Conservation (phyloP, 2,329 filamentous ascomycete genomes). For the Fusarium succisae region DNA sequence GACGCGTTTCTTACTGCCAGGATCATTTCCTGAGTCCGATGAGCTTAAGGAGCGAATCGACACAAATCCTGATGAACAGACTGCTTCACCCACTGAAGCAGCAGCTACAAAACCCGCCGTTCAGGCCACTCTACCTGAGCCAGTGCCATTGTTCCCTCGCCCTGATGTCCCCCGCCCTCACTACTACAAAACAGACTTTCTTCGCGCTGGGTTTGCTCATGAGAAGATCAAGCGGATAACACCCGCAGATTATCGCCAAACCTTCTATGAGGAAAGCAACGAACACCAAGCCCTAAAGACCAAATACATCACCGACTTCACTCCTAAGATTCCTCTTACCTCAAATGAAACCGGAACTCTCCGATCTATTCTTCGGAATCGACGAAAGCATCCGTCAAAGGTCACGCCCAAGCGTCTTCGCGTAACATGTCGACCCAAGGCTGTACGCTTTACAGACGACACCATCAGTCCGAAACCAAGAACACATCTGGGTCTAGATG, state of each 20-base stretch:
- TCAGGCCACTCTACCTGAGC: background rate
- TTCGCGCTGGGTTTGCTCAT: conserved; percentile 15
- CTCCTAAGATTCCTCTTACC: conserved; percentile 30
- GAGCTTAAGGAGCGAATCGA: conserved; percentile 15
- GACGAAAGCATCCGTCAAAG: conserved; percentile 27
- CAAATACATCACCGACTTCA: conserved; percentile 35
- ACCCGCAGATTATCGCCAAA: conserved; percentile 25
- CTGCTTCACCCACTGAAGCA: background rate
- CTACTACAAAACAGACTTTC: conserved; percentile 23
- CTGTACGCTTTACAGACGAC: conserved; percentile 45
- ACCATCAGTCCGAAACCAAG: conserved; percentile 41
- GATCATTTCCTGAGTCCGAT: conserved; percentile 41
- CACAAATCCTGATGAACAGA: background rate
- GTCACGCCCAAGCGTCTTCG: conserved; percentile 41
- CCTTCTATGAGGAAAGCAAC: conserved; percentile 34
- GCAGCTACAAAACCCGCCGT: background rate
- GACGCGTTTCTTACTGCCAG: conserved; percentile 34
- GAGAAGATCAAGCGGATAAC: conserved; percentile 23
- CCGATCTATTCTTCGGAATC: conserved; percentile 44
- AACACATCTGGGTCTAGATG: conserved; percentile 40
- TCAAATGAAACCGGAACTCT: conserved; percentile 31
- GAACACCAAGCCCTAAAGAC: conserved; percentile 31
- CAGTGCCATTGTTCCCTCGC: background rate
- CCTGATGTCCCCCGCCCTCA: conserved; percentile 15
- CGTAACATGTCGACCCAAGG: conserved; percentile 39